Evolutionary conservation across 164 flowering plant genomes (phyloP), one percentile per base, ranked within the genome.

Genomic region (Taxillus chinensis): DNA sequence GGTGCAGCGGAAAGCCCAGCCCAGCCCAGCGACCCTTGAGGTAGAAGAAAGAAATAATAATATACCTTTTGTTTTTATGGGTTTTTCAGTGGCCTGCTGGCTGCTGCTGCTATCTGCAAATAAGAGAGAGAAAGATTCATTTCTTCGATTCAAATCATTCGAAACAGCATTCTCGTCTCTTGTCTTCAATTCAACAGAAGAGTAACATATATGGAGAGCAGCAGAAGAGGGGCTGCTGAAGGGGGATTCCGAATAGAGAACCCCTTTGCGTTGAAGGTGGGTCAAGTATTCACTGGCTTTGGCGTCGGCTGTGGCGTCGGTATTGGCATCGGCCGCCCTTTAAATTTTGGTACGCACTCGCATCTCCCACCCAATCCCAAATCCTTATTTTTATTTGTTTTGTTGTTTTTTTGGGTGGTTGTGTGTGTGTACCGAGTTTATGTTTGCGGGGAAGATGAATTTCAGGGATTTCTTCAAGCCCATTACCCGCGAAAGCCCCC

Each of bases 221-320:
- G 61, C 14, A 55, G 17, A 5, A 57, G 62, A n/a, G 66, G 3
- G 57, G 57, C 27, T 74, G 40, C 52, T 17, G 62, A 60, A 62
- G 48, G 65, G 66, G 59, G 62, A 66, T 65, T 81, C 50, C 58
- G 65, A 72, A 39, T 89, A 41, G 86, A 82, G 79, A 90, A 86
- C 73, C 98, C 97, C 2, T 86, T 93, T 77, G 62, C 88, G 74
- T 77, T 93, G 67, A 93, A 93, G 64, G 91, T 80, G 65, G 81
- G 82, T 66, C 97, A 93, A 81, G 95, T 93, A 50, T 90, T 93
- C 57, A 89, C 96, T 0, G 98, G 99, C 64, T 86, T 93, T 72
- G 99, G 99, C 68, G 46, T 93, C 49, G 98, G 98, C 7, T 93
- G 98, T 68, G 98, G 97, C 51, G 62, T 90, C 74, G 98, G 98